Conservation (phyloP, 2,329 filamentous ascomycete species). For the Sarocladiaceae sp. region DNA sequence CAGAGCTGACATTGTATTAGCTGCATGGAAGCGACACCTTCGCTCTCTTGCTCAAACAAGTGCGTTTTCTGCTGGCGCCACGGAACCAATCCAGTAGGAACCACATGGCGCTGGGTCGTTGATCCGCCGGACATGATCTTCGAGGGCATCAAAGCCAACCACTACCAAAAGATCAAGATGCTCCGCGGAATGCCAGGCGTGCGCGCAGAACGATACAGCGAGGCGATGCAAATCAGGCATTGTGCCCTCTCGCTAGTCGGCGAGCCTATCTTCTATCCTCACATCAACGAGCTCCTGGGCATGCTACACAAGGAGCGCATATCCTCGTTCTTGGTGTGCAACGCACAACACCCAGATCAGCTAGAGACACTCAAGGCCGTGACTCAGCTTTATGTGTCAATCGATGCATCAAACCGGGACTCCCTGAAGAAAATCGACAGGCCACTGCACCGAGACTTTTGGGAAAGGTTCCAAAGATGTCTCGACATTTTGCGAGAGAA, state of each 20-base stretch:
- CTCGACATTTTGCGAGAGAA: constrained; percentile 83
- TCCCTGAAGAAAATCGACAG: constrained; percentile 84
- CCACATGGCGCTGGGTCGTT: constrained; percentile 94
- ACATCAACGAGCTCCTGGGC: constrained; percentile 87
- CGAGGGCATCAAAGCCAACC: constrained; percentile 80
- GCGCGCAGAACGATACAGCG: constrained; percentile 82
- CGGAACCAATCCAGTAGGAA: constrained; percentile 94
- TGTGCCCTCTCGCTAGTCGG: constrained; percentile 90
- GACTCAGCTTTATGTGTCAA: constrained; percentile 94
- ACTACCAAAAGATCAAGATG: constrained; percentile 98
- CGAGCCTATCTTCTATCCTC: constrained; percentile 97
- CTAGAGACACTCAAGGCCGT: constrained; percentile 77
- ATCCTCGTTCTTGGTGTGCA: constrained; percentile 93
- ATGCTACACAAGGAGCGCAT: constrained; percentile 85
- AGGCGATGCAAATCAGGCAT: constrained; percentile 90
- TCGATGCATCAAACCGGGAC: constrained; percentile 89
- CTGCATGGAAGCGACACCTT: constrained; percentile 97
- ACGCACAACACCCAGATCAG: constrained; percentile 92
- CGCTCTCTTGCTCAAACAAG: constrained; percentile 94
- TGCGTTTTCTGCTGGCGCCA: constrained; percentile 99
- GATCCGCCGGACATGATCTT: constrained; percentile 90
- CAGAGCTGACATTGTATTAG: background rate
- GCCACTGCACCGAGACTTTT: constrained; percentile 92
- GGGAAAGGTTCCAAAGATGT: constrained; percentile 91
- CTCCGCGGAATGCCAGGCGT: constrained; percentile 91